Base-by-base conservation (phyloP, 257 asterid genomes). In the Leonotis leonurus region DNA sequence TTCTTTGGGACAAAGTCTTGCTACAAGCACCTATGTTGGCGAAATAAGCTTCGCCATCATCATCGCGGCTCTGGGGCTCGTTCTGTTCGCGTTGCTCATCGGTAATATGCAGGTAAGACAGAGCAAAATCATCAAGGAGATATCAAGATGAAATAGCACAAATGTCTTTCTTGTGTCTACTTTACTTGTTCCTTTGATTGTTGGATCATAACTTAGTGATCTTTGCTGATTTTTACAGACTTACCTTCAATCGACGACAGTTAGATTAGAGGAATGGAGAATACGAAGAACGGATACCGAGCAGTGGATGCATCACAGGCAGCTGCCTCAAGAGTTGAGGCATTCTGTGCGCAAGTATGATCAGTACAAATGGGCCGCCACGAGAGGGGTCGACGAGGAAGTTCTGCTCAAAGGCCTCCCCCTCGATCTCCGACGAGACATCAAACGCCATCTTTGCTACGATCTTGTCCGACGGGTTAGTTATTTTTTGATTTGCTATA, bases 221-320 rank as follows among this genome's bases (percentile, higher is more conserved):
- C 6, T 6, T 3, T 27, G 33, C 33, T 27, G 33, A 27, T 27
- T 39, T 13, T n/a, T 40, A 58, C 93, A 92, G 99, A 87, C 96
- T 1, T 93, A 85, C 48, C 97, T 93, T 62, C 99, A 93, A 74
- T 93, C 97, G 8, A 87, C 99, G 13, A 89, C 97, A 0, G 89
- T 89, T 13, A 68, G 96, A 75, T 75, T 93, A 76, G 99, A 93
- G 72, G 99, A 93, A 37, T 93, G 99, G 95, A 79, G 99, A 67
- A 89, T 89, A 56, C 70, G 76, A 79, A 77, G 97, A 80, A 87
- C 89, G 1, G 99, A 93, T 68, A 83, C 95, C 0, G 99, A 93
- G 56, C 96, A 87, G 60, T 93, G 99, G 99, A 93, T 93, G 97
- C 99, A 64, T 67, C 99, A 93, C 17, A 79, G 99, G 72, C 99